phyloP scores from a whole-genome alignment of 768 basidiomycete genomes.

The Tricholoma saponaceum region DNA sequence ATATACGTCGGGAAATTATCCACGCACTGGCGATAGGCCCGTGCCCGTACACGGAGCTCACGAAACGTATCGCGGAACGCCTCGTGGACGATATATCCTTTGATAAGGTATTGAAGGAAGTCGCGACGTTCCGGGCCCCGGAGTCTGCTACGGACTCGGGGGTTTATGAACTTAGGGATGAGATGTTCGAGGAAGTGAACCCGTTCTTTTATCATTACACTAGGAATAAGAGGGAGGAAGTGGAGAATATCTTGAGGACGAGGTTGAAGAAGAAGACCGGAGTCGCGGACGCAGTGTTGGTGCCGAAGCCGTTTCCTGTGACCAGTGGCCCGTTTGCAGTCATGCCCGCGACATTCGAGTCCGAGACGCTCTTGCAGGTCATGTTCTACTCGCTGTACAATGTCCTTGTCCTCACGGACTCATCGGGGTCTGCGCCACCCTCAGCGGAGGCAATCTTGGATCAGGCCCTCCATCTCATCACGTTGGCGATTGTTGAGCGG shows the following conservation, averaged over 20 bases:
- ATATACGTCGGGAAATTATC: slow-evolving; percentile 80
- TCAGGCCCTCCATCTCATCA: slow-evolving; percentile 79
- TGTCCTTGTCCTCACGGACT: slow-evolving; percentile 61
- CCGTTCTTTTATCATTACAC: slow-evolving; percentile 97
- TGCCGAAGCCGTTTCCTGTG: slow-evolving; percentile 69
- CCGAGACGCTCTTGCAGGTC: slow-evolving; percentile 70
- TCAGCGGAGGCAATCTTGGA: slow-evolving; percentile 90
- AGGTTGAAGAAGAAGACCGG: slow-evolving; percentile 64
- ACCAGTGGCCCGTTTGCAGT: slow-evolving; percentile 63
- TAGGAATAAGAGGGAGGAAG: slow-evolving; percentile 90
- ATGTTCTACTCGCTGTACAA: slow-evolving; percentile 82
- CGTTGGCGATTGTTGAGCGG: slow-evolving; percentile 79
- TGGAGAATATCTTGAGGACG: slow-evolving; percentile 68
- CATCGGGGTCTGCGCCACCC: slow-evolving; percentile 55
- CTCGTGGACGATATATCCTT: slow-evolving; percentile 82
- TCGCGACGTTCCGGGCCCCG: slow-evolving; percentile 80
- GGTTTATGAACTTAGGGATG: slow-evolving; percentile 84
- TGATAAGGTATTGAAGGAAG: slow-evolving; percentile 70
- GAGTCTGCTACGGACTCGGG: slow-evolving; percentile 77
- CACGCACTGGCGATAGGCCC: slow-evolving; percentile 89
- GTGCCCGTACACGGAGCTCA: slow-evolving; percentile 85
- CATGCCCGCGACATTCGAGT: slow-evolving; percentile 62
- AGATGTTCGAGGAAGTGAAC: slow-evolving; percentile 81
- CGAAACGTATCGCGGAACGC: slow-evolving; percentile 87
- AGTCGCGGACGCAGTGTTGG: slow-evolving; percentile 62